Conservation (phyloP, 148 eudicot genomes). For the Silene conica region DNA sequence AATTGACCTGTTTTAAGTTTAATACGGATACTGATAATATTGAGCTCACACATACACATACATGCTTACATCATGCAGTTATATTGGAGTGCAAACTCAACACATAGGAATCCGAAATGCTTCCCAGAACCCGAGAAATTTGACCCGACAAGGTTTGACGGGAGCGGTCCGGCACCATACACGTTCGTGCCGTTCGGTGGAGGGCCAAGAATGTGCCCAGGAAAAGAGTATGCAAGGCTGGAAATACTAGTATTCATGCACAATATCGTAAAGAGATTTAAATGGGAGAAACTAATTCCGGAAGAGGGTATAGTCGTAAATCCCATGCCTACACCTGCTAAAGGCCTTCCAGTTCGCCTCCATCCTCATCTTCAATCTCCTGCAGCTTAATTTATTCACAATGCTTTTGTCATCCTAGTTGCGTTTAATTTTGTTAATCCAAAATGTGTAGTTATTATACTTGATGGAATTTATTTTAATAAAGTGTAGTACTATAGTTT, state of each 20-base stretch:
- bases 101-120: slow-evolving; percentile 24
- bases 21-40: neutral
- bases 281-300: slow-evolving; percentile 28
- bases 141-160: slow-evolving; percentile 24
- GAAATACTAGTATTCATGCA: slow-evolving; percentile 30
- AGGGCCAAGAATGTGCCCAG: slow-evolving; percentile 29
- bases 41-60: neutral
- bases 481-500: no score
- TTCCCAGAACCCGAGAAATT: slow-evolving; percentile 25
- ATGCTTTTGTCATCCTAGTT: no score
- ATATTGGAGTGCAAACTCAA: slow-evolving; percentile 30
- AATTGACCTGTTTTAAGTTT: no score
- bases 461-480: no score
- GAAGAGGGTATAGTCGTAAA: slow-evolving; percentile 18
- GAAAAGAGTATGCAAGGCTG: slow-evolving; percentile 27
- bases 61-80: slow-evolving; percentile 7
- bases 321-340: slow-evolving; percentile 23
- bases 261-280: slow-evolving; percentile 25
- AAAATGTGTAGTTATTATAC: no score
- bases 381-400: neutral
- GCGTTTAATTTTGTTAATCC: no score
- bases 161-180: slow-evolving; percentile 27
- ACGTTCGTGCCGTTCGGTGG: slow-evolving; percentile 30
- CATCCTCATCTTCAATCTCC: slow-evolving; percentile 10
- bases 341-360: slow-evolving; percentile 22